Evolutionary conservation across 108 stramenopile genomes (phyloP).

Genomic region (Nannochloropsis gaditana): DNA sequence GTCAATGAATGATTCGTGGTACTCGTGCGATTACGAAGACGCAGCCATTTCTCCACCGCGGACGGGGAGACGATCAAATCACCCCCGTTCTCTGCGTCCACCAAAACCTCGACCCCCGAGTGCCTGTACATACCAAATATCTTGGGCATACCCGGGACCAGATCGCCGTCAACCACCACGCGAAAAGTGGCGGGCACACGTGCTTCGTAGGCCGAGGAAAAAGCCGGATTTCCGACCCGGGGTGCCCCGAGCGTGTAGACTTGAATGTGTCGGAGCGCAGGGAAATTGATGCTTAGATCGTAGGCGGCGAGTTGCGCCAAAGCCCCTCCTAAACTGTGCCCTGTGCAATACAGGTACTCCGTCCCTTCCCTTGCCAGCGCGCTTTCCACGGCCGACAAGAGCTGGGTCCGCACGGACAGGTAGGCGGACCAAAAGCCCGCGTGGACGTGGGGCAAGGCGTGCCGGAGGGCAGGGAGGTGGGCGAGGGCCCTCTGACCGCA

Average conservation of each 20-base stretch:
- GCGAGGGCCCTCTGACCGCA: neutral
- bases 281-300: slow-evolving; percentile 33
- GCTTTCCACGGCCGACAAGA: slow-evolving; percentile 34
- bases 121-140: slow-evolving; percentile 43
- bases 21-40: slow-evolving; percentile 26
- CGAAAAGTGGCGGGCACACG: slow-evolving; percentile 47
- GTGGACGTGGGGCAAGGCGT: slow-evolving; percentile 46
- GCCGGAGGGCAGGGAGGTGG: slow-evolving; percentile 18
- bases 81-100: slow-evolving; percentile 34
- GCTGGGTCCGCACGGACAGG: slow-evolving; percentile 31
- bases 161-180: slow-evolving; percentile 53
- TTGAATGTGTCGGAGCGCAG: slow-evolving; percentile 17
- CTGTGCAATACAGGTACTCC: neutral
- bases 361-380: slow-evolving; percentile 6
- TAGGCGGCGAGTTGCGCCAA: slow-evolving; percentile 39
- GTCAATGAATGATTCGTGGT: slow-evolving; percentile 26
- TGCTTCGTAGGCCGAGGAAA: slow-evolving; percentile 27
- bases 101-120: slow-evolving; percentile 31
- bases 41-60: slow-evolving; percentile 39
- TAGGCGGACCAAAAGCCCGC: slow-evolving; percentile 46
- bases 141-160: slow-evolving; percentile 46
- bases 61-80: slow-evolving; percentile 35
- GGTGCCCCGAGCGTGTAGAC: slow-evolving; percentile 51
- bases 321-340: slow-evolving; percentile 38
- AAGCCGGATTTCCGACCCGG: slow-evolving; percentile 49